Evolutionary conservation across 495 filamentous ascomycete genomes (phyloP).

Genomic region (Astrocystis sublimbata): DNA sequence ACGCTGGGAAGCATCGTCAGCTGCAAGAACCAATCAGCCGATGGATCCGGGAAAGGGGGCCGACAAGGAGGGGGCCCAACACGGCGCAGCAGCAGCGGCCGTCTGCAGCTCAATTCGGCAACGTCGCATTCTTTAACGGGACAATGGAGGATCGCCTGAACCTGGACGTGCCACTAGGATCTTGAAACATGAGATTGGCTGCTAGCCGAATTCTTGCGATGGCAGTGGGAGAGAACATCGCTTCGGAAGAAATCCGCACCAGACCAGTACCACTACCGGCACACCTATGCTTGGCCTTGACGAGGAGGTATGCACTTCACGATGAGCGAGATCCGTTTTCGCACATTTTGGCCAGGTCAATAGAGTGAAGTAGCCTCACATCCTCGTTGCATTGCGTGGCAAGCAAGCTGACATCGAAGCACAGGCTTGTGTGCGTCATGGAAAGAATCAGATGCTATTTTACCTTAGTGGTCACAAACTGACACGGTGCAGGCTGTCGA

Average conservation of each 20-base stretch:
- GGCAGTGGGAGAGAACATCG: slow-evolving; percentile 1
- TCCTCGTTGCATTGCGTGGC: neutral
- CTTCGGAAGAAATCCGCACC: neutral
- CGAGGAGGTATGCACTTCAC: neutral
- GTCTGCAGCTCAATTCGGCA: slow-evolving; percentile 10
- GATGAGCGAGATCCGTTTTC: neutral
- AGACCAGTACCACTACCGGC: no score
- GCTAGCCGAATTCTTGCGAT: slow-evolving; percentile 3
- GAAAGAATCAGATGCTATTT: neutral
- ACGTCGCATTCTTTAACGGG: slow-evolving; percentile 16
- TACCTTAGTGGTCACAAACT: neutral
- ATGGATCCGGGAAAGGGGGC: slow-evolving; percentile 9
- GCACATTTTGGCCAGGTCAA: neutral
- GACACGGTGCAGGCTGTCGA: neutral
- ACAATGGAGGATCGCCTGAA: slow-evolving; percentile 1
- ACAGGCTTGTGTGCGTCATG: neutral
- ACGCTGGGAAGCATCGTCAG: neutral
- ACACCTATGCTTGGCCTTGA: neutral
- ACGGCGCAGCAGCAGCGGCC: slow-evolving; percentile 2
- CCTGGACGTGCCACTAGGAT: neutral
- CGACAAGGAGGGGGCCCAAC: neutral
- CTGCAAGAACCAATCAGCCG: slow-evolving; percentile 4
- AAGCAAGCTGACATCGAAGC: neutral
- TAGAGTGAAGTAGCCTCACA: neutral
- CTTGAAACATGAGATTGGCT: slow-evolving; percentile 15